phyloP scores from a whole-genome alignment of 1,284 basidiomycete species.

The Ustilago hordei region DNA sequence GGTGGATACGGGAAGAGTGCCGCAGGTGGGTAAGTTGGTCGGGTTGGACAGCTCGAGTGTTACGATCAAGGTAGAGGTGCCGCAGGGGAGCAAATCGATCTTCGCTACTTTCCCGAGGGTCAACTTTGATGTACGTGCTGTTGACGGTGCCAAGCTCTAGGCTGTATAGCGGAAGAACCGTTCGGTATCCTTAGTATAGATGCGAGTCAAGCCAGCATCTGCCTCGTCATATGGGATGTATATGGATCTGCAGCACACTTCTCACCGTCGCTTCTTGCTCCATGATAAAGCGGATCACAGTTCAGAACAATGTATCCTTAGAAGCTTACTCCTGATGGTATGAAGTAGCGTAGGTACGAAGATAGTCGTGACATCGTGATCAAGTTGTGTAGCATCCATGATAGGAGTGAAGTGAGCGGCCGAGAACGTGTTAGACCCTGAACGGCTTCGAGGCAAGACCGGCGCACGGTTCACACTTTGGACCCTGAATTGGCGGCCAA shows the following conservation, averaged over 20 bases:
- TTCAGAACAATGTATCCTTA: too few relatives aligned
- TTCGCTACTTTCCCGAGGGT: constrained; percentile 44
- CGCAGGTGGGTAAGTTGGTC: constrained; percentile 33
- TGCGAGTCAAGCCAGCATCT: background rate
- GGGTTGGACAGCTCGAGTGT: constrained; percentile 29
- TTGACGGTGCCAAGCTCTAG: constrained; percentile 35
- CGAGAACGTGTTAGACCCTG: constrained; percentile 4
- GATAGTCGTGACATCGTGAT: background rate
- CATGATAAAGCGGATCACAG: too few relatives aligned
- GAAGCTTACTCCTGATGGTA: too few relatives aligned
- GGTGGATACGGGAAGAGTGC: constrained; percentile 44
- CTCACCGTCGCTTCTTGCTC: too few relatives aligned
- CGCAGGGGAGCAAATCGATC: constrained; percentile 17
- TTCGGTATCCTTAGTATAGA: too few relatives aligned
- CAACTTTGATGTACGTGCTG: constrained; percentile 45
- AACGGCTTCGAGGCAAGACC: background rate
- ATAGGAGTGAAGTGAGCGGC: background rate
- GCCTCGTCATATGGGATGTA: background rate
- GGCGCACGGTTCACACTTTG: background rate
- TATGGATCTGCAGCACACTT: background rate
- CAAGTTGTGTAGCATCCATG: background rate
- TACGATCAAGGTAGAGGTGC: constrained; percentile 29
- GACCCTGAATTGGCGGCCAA: constrained; percentile 7
- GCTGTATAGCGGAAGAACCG: background rate
- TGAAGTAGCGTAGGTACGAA: too few relatives aligned